These are phyloP conservation scores for Solanum chilense DNA, from an alignment of 257 asterid genomes.

Conservation along the genomic window DNA sequence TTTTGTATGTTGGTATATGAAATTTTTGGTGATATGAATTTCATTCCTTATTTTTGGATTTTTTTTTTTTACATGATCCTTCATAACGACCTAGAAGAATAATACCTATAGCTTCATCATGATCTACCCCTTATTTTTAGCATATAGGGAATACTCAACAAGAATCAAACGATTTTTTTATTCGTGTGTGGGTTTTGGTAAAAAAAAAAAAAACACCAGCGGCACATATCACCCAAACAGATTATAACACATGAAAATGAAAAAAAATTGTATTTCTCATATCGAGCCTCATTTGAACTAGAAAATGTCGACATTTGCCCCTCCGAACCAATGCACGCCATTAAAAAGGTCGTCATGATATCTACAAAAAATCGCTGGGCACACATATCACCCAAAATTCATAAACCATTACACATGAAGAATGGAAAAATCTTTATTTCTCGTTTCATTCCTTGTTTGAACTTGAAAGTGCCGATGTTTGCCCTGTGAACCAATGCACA, in stretches of 20 bases:
- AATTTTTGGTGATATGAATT: too few species aligned
- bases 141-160: background rate
- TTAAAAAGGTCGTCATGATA: background rate
- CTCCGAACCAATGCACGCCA: background rate
- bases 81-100: background rate
- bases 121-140: background rate
- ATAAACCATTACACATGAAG: too few species aligned
- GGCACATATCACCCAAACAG: too few species aligned
- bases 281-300: background rate
- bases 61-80: background rate
- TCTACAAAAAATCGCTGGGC: fast-evolving
- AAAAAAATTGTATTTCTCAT: fast-evolving
- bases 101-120: background rate
- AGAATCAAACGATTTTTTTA: too few species aligned
- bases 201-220: too few species aligned
- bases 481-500: background rate
- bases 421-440: background rate
- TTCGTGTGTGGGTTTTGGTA: too few species aligned
- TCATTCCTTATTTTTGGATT: too few species aligned
- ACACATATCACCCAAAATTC: background rate
- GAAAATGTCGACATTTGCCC: background rate
- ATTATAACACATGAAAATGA: background rate
- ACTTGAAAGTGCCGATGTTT: background rate
- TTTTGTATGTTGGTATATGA: too few species aligned
- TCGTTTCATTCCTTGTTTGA: background rate